Evolutionary conservation across 495 filamentous ascomycete genomes (phyloP), one percentile per base, ranked within the genome.

Genomic region (Talaromyces adpressus): DNA sequence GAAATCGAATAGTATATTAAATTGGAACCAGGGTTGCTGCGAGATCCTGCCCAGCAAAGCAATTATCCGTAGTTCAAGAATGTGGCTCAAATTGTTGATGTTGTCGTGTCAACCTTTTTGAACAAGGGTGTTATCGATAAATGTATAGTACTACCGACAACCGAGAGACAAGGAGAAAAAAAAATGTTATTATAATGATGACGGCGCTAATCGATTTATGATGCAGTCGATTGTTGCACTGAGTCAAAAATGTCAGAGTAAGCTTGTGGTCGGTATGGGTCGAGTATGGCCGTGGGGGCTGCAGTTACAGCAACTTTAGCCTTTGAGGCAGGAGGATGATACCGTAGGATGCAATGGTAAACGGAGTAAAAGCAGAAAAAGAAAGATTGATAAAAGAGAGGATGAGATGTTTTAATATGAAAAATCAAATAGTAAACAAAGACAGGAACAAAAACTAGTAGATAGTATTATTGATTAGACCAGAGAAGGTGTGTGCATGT

Each of bases 21-120:
- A 18, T 49, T 49, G 18, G 56, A 58, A 32, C 59, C 36, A 61
- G 57, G 11, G 12, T 61, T 64, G 63, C 57, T 53, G 63, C 63
- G 57, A 64, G 57, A 60, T 77, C 74, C 74, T 71, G 76, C 71
- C 59, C 75, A 72, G 77, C 77, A 27, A 75, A 75, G 77, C 68
- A 57, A 62, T 32, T 27, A 47, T 36, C 29, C 47, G 29, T 20
- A 22, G 20, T 51, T 32, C 41, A 65, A 59, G 64, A 65, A 65
- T 64, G 63, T 56, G 36, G 63, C 59, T 51, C 59, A 53, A 47
- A 59, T 64, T 61, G 73, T 68, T 66, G 66, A 68, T 68, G 76
- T 80, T 78, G 77, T 80, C 76, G 73, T 75, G 77, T 80, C 75
- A 80, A 80, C 76, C 66, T 69, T 62, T 66, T 66, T 18, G 51